These are phyloP conservation scores for Apiospora hydei DNA, from an alignment of 2,329 filamentous ascomycete genomes.

Conservation along the genomic window DNA sequence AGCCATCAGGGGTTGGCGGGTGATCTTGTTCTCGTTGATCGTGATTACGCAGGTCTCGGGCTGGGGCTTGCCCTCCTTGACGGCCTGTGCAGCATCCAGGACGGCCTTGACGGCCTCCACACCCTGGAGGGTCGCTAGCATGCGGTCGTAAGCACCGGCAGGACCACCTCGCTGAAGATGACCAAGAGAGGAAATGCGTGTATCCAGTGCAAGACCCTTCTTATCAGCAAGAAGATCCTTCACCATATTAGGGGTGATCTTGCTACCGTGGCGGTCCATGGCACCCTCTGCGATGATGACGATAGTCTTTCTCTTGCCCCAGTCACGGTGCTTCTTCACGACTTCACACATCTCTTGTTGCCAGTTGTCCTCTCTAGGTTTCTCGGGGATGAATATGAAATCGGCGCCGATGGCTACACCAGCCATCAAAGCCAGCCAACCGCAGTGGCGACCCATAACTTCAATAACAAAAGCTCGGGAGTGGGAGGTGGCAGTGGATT, in stretches of 20 bases:
- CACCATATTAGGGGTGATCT: slow-evolving; percentile 81
- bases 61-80: slow-evolving; percentile 86
- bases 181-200: slow-evolving; percentile 90
- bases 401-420: slow-evolving; percentile 95
- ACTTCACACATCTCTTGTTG: slow-evolving; percentile 84
- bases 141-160: slow-evolving; percentile 92
- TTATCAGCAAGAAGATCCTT: slow-evolving; percentile 86
- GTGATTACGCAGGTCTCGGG: slow-evolving; percentile 94
- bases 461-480: slow-evolving; percentile 97
- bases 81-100: slow-evolving; percentile 89
- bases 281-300: slow-evolving; percentile 98
- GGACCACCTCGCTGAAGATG: slow-evolving; percentile 97
- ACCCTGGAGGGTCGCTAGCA: slow-evolving; percentile 90
- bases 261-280: slow-evolving; percentile 81
- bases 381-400: slow-evolving; percentile 96
- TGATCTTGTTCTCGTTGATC: slow-evolving; percentile 97
- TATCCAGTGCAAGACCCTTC: slow-evolving; percentile 82
- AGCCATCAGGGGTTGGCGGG: slow-evolving; percentile 86
- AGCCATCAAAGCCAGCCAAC: slow-evolving; percentile 96
- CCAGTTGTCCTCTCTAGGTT: slow-evolving; percentile 88
- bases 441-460: slow-evolving; percentile 98
- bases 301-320: slow-evolving; percentile 96
- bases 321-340: slow-evolving; percentile 77
- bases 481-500: slow-evolving; percentile 93
- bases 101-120: slow-evolving; percentile 94